Percentiles rank a stretch among this genome's conserved stretches.
phyloP scores from a whole-genome alignment of 2,329 filamentous ascomycete species.

The Neofusicoccum laricinum region DNA sequence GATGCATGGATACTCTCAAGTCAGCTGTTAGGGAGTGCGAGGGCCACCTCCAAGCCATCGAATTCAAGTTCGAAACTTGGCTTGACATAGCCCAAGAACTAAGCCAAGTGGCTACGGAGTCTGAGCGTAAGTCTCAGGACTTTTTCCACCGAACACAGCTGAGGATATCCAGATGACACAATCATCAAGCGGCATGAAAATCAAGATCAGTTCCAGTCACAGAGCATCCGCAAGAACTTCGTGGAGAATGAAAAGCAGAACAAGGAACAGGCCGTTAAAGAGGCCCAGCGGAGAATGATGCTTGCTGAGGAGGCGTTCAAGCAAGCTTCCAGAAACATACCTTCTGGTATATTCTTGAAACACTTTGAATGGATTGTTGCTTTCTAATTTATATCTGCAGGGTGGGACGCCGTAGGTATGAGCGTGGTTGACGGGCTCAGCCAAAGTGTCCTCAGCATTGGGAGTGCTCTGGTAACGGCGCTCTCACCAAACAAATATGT shows the following conservation, averaged over 20 bases:
- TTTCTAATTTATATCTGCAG: neutral
- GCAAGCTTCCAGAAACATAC: neutral
- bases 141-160: neutral
- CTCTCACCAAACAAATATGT: neutral
- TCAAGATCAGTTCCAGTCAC: neutral
- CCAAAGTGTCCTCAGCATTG: neutral
- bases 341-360: neutral
- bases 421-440: neutral
- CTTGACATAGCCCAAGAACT: slow-evolving; percentile 3
- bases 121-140: neutral
- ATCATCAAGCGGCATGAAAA: neutral
- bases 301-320: slow-evolving; percentile 6
- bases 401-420: neutral
- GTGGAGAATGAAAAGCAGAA: neutral
- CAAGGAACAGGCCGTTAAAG: neutral
- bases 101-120: slow-evolving; percentile 1
- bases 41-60: neutral
- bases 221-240: neutral
- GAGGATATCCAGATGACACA: neutral
- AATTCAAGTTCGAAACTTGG: neutral
- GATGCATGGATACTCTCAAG: neutral
- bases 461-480: neutral
- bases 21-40: neutral
- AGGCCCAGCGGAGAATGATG: neutral
- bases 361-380: neutral